These are phyloP conservation scores for Symbiodinium natans DNA, from an alignment of 73 alveolate species.

Conservation along the genomic window DNA sequence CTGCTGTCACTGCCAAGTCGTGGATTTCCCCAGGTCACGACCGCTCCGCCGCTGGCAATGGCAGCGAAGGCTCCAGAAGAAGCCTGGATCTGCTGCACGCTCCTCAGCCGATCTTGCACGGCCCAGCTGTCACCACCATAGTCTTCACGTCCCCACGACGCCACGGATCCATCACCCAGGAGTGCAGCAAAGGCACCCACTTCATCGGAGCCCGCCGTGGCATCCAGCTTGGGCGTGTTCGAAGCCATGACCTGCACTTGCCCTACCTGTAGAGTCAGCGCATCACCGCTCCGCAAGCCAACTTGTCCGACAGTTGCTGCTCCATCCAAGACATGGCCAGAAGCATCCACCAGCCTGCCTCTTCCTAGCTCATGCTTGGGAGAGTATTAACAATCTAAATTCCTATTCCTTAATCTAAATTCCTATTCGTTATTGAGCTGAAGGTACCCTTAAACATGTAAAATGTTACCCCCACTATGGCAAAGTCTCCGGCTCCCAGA, in stretches of 20 bases:
- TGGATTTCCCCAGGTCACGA: not conserved
- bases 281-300: not conserved
- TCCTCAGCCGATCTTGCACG: not conserved
- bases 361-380: no score
- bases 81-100: not conserved
- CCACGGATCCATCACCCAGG: not conserved
- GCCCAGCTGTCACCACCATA: not conserved
- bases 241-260: not conserved
- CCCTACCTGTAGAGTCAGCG: not conserved
- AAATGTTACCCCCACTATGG: no score
- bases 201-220: not conserved
- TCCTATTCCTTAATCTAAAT: no score
- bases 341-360: not conserved
- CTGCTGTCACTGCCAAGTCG: not conserved
- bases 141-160: not conserved
- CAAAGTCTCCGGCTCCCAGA: not conserved
- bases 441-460: no score
- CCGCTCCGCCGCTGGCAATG: not conserved
- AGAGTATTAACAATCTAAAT: no score
- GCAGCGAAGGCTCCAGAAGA: not conserved
- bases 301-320: not conserved
- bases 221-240: not conserved
- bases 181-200: not conserved
- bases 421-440: no score
- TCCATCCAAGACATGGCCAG: not conserved